These are phyloP conservation scores for Triticum monococcum DNA, from an alignment of 176 grass and related monocot species.

Conservation along the genomic window DNA sequence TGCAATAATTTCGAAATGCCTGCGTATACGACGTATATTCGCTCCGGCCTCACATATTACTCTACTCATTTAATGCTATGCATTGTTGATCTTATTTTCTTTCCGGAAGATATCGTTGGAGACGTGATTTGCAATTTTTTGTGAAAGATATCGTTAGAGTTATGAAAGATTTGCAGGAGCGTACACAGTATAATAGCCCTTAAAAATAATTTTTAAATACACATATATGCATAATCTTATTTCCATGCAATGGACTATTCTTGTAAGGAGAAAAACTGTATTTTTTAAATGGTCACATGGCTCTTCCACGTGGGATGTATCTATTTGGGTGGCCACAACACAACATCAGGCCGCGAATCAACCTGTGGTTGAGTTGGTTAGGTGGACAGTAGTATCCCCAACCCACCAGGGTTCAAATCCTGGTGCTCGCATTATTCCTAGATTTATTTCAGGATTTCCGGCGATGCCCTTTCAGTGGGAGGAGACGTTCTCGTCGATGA, in stretches of 20 bases:
- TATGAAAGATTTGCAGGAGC: background rate
- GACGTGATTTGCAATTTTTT: background rate
- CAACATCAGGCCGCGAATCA: too few species aligned
- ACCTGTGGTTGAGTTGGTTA: too few species aligned
- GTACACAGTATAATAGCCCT: background rate
- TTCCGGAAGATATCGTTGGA: background rate
- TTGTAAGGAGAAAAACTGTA: background rate
- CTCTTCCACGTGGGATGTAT: constrained; percentile 7
- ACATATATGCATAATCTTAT: background rate
- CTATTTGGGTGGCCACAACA: too few species aligned
- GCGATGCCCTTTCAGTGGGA: too few species aligned
- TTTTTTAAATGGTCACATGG: constrained; percentile 5
- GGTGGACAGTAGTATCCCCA: too few species aligned
- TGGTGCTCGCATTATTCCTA: too few species aligned
- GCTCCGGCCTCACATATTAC: background rate
- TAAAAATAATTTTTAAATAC: background rate
- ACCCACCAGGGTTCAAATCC: too few species aligned
- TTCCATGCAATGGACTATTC: background rate
- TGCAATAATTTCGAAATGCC: background rate
- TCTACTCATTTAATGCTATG: background rate
- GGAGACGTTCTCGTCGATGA: too few species aligned
- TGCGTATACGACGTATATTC: background rate
- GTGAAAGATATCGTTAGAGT: too few species aligned
- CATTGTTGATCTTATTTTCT: background rate
- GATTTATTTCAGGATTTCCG: too few species aligned